A percentile compares a stretch with the other conserved stretches of the same genome.
These are phyloP conservation scores for Rosa rugosa DNA, from an alignment of 306 rosid species.

Conservation along the genomic window DNA sequence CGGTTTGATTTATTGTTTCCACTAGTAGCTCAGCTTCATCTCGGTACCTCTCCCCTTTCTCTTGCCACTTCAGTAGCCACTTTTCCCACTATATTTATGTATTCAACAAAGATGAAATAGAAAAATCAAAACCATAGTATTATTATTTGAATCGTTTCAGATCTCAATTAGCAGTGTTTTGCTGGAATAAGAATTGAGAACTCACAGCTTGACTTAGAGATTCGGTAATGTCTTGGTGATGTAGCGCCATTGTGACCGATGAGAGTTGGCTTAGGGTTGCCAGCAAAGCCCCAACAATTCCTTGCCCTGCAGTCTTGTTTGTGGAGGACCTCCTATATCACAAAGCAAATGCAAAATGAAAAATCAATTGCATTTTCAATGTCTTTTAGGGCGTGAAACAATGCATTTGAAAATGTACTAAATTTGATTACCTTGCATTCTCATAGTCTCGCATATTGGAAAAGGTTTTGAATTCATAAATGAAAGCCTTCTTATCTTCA, in stretches of 20 bases:
- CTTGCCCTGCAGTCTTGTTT: conserved; percentile 35
- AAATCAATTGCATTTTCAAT: background rate
- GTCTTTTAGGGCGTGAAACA: background rate
- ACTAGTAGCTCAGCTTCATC: conserved; percentile 71
- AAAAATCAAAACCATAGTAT: background rate
- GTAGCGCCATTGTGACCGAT: conserved; percentile 45
- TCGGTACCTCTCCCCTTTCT: conserved; percentile 50
- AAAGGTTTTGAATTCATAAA: conserved; percentile 35
- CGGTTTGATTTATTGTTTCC: conserved; percentile 55
- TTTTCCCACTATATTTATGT: conserved; percentile 56
- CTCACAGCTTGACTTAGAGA: conserved; percentile 59
- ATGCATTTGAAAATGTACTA: background rate
- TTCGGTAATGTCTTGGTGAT: conserved; percentile 59
- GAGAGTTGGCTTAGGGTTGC: conserved; percentile 64
- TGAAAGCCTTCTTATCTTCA: conserved; percentile 41
- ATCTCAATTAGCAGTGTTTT: background rate
- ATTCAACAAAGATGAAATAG: too few relatives aligned
- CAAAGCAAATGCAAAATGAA: background rate
- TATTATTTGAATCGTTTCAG: too few relatives aligned
- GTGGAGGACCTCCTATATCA: conserved; percentile 48
- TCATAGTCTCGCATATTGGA: conserved; percentile 20
- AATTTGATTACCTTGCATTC: conserved; percentile 16
- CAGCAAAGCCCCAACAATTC: conserved; percentile 48
- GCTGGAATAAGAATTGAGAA: background rate
- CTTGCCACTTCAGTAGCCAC: conserved; percentile 73